These are phyloP conservation scores for Alternaria postmessia DNA, from an alignment of 2,329 filamentous ascomycete species.

Conservation along the genomic window DNA sequence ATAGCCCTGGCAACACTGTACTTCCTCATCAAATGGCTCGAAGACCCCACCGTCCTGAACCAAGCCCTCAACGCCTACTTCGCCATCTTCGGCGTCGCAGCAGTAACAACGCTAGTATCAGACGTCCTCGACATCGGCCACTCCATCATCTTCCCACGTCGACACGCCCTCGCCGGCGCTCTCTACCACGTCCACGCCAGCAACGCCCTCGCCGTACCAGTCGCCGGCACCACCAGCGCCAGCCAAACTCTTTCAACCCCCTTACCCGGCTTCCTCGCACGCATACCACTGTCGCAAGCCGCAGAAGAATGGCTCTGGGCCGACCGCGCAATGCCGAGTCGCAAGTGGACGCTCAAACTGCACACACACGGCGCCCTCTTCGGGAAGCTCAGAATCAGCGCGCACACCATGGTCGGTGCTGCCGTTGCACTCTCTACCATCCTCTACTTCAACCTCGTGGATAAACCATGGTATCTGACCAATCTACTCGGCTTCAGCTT, in stretches of 20 bases:
- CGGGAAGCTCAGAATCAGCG: constrained; percentile 61
- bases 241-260: constrained; percentile 52
- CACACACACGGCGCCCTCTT: constrained; percentile 63
- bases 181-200: constrained; percentile 58
- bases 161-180: constrained; percentile 65
- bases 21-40: constrained; percentile 86
- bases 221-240: constrained; percentile 33
- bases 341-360: constrained; percentile 61
- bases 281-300: constrained; percentile 54
- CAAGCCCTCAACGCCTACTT: constrained; percentile 86
- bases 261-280: constrained; percentile 60
- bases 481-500: constrained; percentile 89
- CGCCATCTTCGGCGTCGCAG: constrained; percentile 78
- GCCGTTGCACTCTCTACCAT: constrained; percentile 64
- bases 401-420: constrained; percentile 64
- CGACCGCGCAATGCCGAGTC: constrained; percentile 57
- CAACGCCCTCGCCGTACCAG: constrained; percentile 46
- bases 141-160: constrained; percentile 75
- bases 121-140: constrained; percentile 72
- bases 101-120: constrained; percentile 75
- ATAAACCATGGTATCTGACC: constrained; percentile 74
- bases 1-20: constrained; percentile 78
- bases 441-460: constrained; percentile 70
- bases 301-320: constrained; percentile 57
- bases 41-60: constrained; percentile 82